A percentile compares a stretch with the other conserved stretches of the same genome.
These are phyloP conservation scores for Hypoxylon subgilvum DNA, from an alignment of 495 filamentous ascomycete genomes.

Conservation along the genomic window DNA sequence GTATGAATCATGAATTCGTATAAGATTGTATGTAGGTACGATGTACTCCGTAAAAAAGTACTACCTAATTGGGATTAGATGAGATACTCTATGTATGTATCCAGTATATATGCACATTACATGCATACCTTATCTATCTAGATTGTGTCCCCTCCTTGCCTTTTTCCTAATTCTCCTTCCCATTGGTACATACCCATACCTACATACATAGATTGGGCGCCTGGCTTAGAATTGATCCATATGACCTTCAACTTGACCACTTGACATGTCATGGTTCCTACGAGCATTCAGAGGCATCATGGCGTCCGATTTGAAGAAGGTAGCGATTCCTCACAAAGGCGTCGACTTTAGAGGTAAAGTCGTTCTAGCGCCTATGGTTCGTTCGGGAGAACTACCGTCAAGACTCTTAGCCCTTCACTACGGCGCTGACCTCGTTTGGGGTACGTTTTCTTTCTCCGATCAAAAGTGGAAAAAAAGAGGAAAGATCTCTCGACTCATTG, in stretches of 20 bases:
- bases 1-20: too few relatives aligned
- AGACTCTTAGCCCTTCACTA: slow-evolving; percentile 88
- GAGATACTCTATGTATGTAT: neutral
- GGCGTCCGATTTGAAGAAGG: slow-evolving; percentile 61
- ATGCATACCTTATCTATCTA: neutral
- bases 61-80: too few relatives aligned
- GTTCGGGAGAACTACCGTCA: slow-evolving; percentile 90
- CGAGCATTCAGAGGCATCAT: slow-evolving; percentile 51
- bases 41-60: too few relatives aligned
- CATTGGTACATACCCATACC: too few relatives aligned
- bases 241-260: neutral
- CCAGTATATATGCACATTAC: neutral
- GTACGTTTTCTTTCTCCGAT: slow-evolving; percentile 51
- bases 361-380: slow-evolving; percentile 96
- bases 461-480: too few relatives aligned
- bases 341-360: slow-evolving; percentile 93
- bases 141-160: too few relatives aligned
- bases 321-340: slow-evolving; percentile 84
- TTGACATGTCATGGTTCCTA: slow-evolving; percentile 32
- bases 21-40: too few relatives aligned
- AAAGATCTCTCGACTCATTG: neutral
- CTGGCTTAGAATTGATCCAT: neutral
- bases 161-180: too few relatives aligned
- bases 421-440: slow-evolving; percentile 96
- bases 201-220: neutral